Conservation (phyloP, 164 flowering plant species). For the Kalanchoe fedtschenkoi region DNA sequence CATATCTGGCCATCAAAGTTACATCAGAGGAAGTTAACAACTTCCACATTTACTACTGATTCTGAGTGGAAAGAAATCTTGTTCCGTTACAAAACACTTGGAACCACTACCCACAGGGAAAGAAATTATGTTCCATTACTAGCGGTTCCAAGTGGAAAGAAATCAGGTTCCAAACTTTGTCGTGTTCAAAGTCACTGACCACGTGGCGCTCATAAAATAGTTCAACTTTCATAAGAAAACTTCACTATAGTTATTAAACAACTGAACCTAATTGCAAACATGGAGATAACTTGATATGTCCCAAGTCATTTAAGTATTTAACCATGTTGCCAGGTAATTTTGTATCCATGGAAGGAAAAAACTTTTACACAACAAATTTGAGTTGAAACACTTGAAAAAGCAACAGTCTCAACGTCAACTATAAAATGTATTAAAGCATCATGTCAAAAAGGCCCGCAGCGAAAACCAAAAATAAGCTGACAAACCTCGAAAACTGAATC, state of each 20-base stretch:
- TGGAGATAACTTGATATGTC: not conserved
- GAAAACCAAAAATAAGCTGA: not conserved
- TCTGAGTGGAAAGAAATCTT: too few relatives aligned
- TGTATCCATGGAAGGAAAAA: not conserved
- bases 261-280: not conserved
- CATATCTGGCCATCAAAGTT: conserved; percentile 33
- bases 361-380: not conserved
- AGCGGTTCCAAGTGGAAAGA: too few relatives aligned
- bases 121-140: too few relatives aligned
- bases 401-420: too few relatives aligned
- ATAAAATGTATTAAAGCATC: not conserved
- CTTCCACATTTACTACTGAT: too few relatives aligned
- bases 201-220: not conserved
- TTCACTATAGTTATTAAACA: not conserved
- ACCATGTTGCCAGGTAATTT: not conserved
- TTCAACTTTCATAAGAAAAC: not conserved
- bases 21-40: not conserved
- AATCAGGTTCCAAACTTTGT: too few relatives aligned
- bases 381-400: not conserved
- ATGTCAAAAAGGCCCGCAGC: conserved; percentile 5
- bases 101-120: too few relatives aligned
- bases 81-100: too few relatives aligned
- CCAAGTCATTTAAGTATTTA: not conserved
- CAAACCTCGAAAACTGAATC: conserved; percentile 62
- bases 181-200: not conserved